Conservation (phyloP, 345 rosid genomes). For the Lepidium aucheri region DNA sequence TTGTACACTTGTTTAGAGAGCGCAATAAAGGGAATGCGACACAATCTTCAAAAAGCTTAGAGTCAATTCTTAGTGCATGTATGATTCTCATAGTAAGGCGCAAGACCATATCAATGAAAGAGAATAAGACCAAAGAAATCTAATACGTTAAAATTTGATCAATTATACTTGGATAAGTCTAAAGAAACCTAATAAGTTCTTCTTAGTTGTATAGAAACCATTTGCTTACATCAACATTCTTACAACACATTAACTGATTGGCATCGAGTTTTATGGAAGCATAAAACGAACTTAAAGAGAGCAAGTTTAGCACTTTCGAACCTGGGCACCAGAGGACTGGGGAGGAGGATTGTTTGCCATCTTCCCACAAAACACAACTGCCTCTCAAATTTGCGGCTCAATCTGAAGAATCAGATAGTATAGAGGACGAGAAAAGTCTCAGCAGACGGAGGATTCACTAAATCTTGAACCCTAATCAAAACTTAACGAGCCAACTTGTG, state of each 20-base stretch:
- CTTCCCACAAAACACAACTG: constrained; percentile 12
- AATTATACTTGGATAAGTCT: neutral
- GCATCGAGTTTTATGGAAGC: constrained; percentile 1
- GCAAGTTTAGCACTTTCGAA: constrained; percentile 8
- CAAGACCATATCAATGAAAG: neutral
- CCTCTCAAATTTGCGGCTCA: constrained; percentile 2
- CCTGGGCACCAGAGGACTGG: constrained; percentile 63
- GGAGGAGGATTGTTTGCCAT: constrained; percentile 69
- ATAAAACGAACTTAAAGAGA: neutral
- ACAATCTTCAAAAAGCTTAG: neutral
- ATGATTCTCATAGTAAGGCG: neutral
- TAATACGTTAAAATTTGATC: neutral
- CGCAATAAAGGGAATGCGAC: neutral
- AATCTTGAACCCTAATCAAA: neutral
- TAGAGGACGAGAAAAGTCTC: neutral
- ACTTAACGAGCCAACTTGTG: neutral
- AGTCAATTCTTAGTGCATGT: neutral
- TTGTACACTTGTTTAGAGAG: neutral
- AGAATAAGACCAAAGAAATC: neutral
- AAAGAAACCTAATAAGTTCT: neutral
- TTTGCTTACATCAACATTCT: neutral
- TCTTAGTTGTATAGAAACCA: neutral
- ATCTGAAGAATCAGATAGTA: constrained; percentile 7
- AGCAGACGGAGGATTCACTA: neutral
- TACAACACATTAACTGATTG: neutral